These are phyloP conservation scores for Ceratocystis lukuohia DNA, from an alignment of 2,329 filamentous ascomycete genomes.

Conservation along the genomic window DNA sequence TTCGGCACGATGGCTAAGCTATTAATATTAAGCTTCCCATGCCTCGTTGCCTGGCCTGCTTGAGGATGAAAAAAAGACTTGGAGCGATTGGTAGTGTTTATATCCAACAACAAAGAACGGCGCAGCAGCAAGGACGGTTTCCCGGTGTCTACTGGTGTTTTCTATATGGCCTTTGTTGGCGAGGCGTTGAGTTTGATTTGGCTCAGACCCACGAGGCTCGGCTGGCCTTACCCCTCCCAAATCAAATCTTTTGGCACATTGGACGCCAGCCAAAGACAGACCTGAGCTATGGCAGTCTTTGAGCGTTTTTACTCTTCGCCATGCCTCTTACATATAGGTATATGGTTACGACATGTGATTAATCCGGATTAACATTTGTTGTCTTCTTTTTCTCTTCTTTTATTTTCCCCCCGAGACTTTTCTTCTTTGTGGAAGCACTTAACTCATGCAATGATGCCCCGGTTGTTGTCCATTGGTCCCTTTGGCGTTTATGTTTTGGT, in stretches of 20 bases:
- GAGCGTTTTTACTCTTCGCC: not conserved
- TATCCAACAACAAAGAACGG: not conserved
- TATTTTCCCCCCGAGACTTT: not conserved
- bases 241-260: not conserved
- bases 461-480: constrained; percentile 4
- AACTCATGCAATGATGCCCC: not conserved
- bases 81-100: not conserved
- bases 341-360: not conserved
- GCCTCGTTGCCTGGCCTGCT: not conserved
- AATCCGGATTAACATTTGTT: not conserved
- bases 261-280: constrained; percentile 4
- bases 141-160: not conserved
- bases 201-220: no score
- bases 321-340: not conserved
- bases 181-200: no score
- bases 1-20: not conserved
- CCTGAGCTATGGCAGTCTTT: constrained; percentile 9
- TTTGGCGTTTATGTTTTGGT: constrained; percentile 4
- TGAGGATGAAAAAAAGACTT: not conserved
- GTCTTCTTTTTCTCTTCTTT: not conserved
- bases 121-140: constrained; percentile 11
- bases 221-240: no score
- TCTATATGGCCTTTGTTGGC: not conserved
- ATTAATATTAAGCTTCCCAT: not conserved
- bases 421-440: not conserved